Evolutionary conservation across 2,329 filamentous ascomycete species (phyloP).

Genomic region (Juglanconis juglandina): DNA sequence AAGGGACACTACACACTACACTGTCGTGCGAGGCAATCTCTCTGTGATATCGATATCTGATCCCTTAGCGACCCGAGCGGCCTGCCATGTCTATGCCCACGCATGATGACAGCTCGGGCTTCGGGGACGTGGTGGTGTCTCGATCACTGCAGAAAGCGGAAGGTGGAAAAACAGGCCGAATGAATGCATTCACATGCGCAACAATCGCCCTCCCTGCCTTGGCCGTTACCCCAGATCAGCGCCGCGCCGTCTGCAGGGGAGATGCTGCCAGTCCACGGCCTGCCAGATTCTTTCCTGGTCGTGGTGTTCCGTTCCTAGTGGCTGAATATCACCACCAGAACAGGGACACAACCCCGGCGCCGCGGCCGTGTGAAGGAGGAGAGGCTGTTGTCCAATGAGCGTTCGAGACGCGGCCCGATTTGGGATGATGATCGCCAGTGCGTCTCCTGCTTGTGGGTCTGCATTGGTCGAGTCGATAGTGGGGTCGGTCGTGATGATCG

Average conservation of each 20-base stretch:
- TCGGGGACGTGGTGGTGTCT: background rate
- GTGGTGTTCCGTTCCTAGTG: too few species aligned
- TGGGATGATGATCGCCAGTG: background rate
- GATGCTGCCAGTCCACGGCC: background rate
- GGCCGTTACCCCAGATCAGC: background rate
- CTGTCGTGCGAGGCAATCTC: background rate
- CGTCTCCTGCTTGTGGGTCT: background rate
- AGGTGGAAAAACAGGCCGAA: background rate
- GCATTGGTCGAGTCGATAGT: background rate
- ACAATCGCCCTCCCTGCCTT: background rate
- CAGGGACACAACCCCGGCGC: background rate
- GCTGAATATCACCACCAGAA: background rate
- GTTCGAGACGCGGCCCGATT: background rate
- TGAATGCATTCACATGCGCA: background rate
- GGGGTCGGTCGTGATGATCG: background rate
- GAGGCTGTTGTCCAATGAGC: background rate
- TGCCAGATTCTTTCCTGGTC: background rate
- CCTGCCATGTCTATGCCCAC: too few species aligned
- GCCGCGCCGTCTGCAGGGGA: background rate
- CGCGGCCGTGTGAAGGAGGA: too few species aligned
- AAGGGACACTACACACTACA: too few species aligned
- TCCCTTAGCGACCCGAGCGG: too few species aligned
- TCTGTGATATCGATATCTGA: too few species aligned
- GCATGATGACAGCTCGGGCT: background rate
- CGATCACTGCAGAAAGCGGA: background rate